phyloP scores from a whole-genome alignment of 805 yeast species.

The Cyberlindnera mississippiensis region DNA sequence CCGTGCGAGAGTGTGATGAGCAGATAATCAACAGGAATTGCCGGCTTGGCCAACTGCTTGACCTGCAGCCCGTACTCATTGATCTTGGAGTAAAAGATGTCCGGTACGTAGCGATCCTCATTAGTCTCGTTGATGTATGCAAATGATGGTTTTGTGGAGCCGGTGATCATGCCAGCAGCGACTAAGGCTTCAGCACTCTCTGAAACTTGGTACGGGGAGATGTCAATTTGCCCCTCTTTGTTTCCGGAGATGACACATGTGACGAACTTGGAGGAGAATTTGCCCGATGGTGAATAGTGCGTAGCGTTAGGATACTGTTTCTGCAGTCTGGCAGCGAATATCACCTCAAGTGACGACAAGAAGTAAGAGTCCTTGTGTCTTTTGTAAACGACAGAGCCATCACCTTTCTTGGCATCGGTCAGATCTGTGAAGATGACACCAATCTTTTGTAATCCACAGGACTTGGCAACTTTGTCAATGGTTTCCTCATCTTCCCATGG shows the following conservation, averaged over 20 bases:
- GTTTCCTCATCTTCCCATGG: constrained; percentile 48
- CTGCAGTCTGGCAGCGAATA: constrained; percentile 82
- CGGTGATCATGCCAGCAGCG: constrained; percentile 77
- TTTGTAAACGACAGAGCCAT: constrained; percentile 88
- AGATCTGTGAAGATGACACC: constrained; percentile 91
- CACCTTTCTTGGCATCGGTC: constrained; percentile 78
- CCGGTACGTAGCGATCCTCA: constrained; percentile 84
- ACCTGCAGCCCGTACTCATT: constrained; percentile 89
- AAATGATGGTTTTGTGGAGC: constrained; percentile 87
- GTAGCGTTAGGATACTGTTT: constrained; percentile 55
- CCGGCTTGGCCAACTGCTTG: constrained; percentile 85
- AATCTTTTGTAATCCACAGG: constrained; percentile 63
- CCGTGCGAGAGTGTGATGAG: constrained; percentile 90
- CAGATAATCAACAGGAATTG: constrained; percentile 88
- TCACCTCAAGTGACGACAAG: constrained; percentile 79
- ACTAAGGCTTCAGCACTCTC: constrained; percentile 84
- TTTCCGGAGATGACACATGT: constrained; percentile 96
- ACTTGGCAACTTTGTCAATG: constrained; percentile 49
- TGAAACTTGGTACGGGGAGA: constrained; percentile 85
- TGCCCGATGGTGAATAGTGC: constrained; percentile 58
- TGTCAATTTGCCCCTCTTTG: constrained; percentile 79
- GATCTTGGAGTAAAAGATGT: constrained; percentile 74
- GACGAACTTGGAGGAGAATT: constrained; percentile 83
- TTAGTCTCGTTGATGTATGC: constrained; percentile 76
- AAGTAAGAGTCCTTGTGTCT: constrained; percentile 91